Evolutionary conservation across 2,329 filamentous ascomycete species (phyloP).

Genomic region (Xylaria multiplex): DNA sequence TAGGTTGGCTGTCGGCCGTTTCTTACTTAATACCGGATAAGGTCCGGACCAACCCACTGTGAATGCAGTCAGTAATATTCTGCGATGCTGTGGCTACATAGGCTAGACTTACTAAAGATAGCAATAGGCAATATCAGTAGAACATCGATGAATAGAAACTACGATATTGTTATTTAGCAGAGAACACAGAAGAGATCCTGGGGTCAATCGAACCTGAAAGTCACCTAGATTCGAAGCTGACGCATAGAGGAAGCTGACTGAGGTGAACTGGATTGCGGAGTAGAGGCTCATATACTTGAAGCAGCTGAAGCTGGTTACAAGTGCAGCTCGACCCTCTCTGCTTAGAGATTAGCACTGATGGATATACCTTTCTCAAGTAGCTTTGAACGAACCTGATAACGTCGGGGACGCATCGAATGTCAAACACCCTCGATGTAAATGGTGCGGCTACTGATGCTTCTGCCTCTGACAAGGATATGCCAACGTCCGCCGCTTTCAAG

Average conservation of each 20-base stretch:
- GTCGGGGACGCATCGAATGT: constrained; percentile 93
- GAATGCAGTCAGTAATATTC: constrained; percentile 26
- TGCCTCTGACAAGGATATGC: constrained; percentile 95
- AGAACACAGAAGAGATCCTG: not conserved
- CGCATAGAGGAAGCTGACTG: constrained; percentile 95
- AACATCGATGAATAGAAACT: constrained; percentile 95
- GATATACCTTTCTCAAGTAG: not conserved
- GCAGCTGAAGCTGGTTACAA: constrained; percentile 99
- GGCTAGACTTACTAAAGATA: constrained; percentile 78
- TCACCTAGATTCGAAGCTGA: constrained; percentile 94
- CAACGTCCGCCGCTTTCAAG: constrained; percentile 95
- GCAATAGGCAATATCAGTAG: constrained; percentile 93
- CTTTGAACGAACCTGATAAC: constrained; percentile 75
- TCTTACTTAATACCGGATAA: constrained; percentile 78
- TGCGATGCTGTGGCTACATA: constrained; percentile 11
- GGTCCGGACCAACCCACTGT: constrained; percentile 93
- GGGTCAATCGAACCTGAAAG: constrained; percentile 72
- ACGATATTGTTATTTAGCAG: constrained; percentile 24
- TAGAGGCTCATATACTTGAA: constrained; percentile 99
- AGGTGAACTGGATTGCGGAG: constrained; percentile 98
- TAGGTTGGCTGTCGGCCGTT: constrained; percentile 89
- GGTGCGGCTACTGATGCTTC: constrained; percentile 98
- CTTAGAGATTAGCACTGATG: constrained; percentile 27
- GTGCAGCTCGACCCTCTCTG: constrained; percentile 89
- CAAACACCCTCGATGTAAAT: constrained; percentile 94